These are phyloP conservation scores for Lactifluus piperatus DNA, from an alignment of 768 basidiomycete genomes.

Conservation along the genomic window DNA sequence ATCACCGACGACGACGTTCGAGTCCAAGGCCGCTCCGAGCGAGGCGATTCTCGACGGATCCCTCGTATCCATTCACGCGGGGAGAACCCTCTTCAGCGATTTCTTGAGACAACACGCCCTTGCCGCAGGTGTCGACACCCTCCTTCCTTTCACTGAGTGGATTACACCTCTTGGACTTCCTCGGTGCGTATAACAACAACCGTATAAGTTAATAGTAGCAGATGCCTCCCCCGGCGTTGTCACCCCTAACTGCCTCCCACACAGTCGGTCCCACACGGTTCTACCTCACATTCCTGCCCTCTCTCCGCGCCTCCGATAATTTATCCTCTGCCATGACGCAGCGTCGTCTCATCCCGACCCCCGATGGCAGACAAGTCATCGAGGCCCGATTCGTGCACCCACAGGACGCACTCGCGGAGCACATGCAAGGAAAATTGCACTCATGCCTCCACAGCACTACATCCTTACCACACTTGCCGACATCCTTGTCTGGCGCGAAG, in stretches of 20 bases:
- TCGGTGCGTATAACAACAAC: slow-evolving; percentile 43
- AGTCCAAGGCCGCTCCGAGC: slow-evolving; percentile 22
- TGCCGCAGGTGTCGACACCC: slow-evolving; percentile 34
- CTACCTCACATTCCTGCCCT: slow-evolving; percentile 53
- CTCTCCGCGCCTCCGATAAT: slow-evolving; percentile 32
- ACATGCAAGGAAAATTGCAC: slow-evolving; percentile 40
- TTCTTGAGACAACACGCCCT: slow-evolving; percentile 44
- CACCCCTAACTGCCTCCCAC: no score
- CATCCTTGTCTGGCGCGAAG: slow-evolving; percentile 37
- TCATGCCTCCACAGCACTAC: slow-evolving; percentile 74
- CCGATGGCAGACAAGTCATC: slow-evolving; percentile 66
- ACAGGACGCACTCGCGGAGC: slow-evolving; percentile 42
- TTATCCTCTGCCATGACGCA: no score
- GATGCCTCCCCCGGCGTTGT: no score
- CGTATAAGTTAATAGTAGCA: no score
- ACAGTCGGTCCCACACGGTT: slow-evolving; percentile 66
- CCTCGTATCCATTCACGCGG: slow-evolving; percentile 47
- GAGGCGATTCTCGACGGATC: slow-evolving; percentile 42
- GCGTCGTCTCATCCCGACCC: slow-evolving; percentile 47
- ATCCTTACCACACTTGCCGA: slow-evolving; percentile 51
- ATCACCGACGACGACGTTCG: slow-evolving; percentile 25
- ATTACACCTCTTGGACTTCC: slow-evolving; percentile 51
- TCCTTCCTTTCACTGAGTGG: slow-evolving; percentile 71
- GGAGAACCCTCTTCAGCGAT: slow-evolving; percentile 39
- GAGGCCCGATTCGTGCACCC: slow-evolving; percentile 60